Percentiles rank a stretch among this genome's conserved stretches.
phyloP scores from a whole-genome alignment of 768 basidiomycete genomes.

The Tricholoma bakamatsutake region DNA sequence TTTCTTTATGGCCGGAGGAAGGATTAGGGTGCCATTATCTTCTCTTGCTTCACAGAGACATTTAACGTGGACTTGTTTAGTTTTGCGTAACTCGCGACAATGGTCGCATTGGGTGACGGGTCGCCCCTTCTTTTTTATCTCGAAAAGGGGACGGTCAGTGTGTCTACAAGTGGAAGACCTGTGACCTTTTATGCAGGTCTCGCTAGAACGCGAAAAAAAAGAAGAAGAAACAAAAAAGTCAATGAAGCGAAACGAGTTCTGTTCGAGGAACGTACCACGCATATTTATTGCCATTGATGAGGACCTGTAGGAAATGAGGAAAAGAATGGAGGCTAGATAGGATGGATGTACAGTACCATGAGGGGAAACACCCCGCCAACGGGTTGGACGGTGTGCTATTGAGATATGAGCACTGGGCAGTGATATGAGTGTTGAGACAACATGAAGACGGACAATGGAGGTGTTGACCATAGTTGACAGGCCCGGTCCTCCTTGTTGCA shows the following conservation, averaged over 20 bases:
- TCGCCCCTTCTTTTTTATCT: slow-evolving; percentile 91
- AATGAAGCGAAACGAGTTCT: neutral
- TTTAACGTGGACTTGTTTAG: slow-evolving; percentile 81
- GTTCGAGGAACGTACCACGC: slow-evolving; percentile 51
- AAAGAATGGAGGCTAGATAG: too few species aligned
- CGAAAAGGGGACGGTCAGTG: slow-evolving; percentile 81
- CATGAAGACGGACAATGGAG: slow-evolving; percentile 30
- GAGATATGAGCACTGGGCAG: slow-evolving; percentile 25
- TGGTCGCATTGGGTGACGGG: slow-evolving; percentile 88
- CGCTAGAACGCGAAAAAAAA: slow-evolving; percentile 37
- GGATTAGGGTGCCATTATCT: slow-evolving; percentile 45
- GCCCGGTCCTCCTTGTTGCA: slow-evolving; percentile 28
- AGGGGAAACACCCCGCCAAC: slow-evolving; percentile 46
- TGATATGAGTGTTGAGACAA: slow-evolving; percentile 37
- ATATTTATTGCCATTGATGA: slow-evolving; percentile 74
- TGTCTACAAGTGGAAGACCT: slow-evolving; percentile 87
- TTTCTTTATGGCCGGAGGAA: slow-evolving; percentile 45
- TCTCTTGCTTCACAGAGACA: slow-evolving; percentile 79
- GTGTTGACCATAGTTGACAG: slow-evolving; percentile 54
- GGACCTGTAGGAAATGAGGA: slow-evolving; percentile 43
- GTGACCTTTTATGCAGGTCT: slow-evolving; percentile 93
- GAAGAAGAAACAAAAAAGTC: slow-evolving; percentile 1
- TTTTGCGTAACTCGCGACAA: slow-evolving; percentile 82
- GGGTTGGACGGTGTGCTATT: slow-evolving; percentile 51
- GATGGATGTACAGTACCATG: too few species aligned